These are phyloP conservation scores for Aaosphaeria arxii DNA, from an alignment of 2,329 filamentous ascomycete genomes.

Conservation along the genomic window DNA sequence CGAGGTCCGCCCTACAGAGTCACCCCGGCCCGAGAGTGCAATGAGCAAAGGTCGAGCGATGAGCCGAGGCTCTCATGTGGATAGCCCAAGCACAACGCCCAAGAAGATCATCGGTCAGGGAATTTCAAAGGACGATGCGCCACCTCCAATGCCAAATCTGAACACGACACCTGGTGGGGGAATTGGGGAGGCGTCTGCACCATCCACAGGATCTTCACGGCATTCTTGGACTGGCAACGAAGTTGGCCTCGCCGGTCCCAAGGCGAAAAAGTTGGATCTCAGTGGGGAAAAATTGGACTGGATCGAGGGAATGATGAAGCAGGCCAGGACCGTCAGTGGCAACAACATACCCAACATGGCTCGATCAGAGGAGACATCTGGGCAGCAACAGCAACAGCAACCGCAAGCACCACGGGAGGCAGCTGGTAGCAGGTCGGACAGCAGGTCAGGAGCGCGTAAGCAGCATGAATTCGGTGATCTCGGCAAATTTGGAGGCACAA, in stretches of 20 bases:
- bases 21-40: conserved; percentile 12
- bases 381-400: not conserved
- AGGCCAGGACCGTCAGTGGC: conserved; percentile 68
- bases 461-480: conserved; percentile 61
- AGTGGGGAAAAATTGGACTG: conserved; percentile 71
- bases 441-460: conserved; percentile 15
- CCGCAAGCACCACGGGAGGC: conserved; percentile 1
- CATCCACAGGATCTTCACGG: conserved; percentile 25
- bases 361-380: conserved; percentile 1
- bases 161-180: conserved; percentile 19
- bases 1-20: conserved; percentile 24
- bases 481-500: conserved; percentile 69
- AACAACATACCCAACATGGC: conserved; percentile 47
- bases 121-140: conserved; percentile 16
- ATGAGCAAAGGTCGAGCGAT: conserved; percentile 16
- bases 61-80: conserved; percentile 17
- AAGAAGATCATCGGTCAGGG: conserved; percentile 15
- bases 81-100: conserved; percentile 28
- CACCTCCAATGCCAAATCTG: conserved; percentile 19
- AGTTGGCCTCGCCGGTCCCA: conserved; percentile 70
- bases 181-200: conserved; percentile 20
- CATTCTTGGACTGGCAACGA: conserved; percentile 38
- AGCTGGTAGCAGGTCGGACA: conserved; percentile 26
- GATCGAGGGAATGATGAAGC: conserved; percentile 81
- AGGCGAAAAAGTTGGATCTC: conserved; percentile 61